A percentile compares a stretch with the other conserved stretches of the same genome.
Evolutionary conservation across 257 asterid genomes (phyloP).

Genomic region (Echium plantagineum): DNA sequence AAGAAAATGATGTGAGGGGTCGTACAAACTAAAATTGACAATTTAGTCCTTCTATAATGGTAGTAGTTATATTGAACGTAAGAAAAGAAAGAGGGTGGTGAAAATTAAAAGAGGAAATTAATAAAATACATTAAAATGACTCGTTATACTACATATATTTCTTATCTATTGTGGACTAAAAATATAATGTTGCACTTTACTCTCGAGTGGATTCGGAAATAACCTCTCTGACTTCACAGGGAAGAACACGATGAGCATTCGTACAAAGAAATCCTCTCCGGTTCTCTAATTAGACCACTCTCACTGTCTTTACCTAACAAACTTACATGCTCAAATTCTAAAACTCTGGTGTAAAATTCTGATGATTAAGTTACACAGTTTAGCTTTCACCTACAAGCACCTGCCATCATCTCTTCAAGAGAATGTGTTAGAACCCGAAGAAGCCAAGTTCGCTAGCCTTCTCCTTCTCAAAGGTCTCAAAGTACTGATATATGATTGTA

Average conservation of each 20-base stretch:
- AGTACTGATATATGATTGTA: slow-evolving; percentile 79
- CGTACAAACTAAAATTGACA: no score
- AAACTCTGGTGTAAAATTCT: not conserved
- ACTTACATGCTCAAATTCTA: not conserved
- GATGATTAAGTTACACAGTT: not conserved
- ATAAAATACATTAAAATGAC: no score
- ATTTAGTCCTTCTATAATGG: no score
- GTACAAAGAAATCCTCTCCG: not conserved
- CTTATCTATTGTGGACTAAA: no score
- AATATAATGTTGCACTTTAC: no score
- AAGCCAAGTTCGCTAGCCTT: slow-evolving; percentile 82
- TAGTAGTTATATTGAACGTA: no score
- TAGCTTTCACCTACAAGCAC: not conserved
- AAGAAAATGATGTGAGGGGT: no score
- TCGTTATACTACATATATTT: no score
- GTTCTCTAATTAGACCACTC: not conserved
- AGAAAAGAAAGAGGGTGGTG: no score
- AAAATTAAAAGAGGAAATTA: no score
- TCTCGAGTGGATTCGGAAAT: no score
- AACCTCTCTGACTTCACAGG: no score
- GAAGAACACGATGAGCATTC: not conserved
- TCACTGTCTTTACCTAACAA: not conserved
- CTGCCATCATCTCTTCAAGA: not conserved
- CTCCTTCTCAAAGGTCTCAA: slow-evolving; percentile 88
- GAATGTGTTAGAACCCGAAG: slow-evolving; percentile 54